phyloP scores from a whole-genome alignment of 192 early-diverging fungal genomes.

The Linnemannia hyalina region DNA sequence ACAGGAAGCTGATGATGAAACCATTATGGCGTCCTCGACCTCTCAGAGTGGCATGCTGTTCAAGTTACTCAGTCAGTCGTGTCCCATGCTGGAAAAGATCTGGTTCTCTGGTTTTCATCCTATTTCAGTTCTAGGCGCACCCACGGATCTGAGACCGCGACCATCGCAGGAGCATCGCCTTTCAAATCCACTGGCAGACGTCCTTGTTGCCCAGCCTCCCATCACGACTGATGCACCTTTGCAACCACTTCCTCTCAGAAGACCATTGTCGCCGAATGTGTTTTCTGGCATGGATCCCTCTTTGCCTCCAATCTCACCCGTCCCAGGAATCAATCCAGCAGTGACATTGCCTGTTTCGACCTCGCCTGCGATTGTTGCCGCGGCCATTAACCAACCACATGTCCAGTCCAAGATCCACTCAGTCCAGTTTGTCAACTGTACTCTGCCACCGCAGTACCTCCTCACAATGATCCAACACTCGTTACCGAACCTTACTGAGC shows the following conservation, averaged over 20 bases:
- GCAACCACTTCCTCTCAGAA: not conserved
- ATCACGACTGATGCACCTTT: not conserved
- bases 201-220: not conserved
- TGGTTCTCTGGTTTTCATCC: constrained; percentile 52
- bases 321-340: constrained; percentile 5
- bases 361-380: not conserved
- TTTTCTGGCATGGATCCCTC: not conserved
- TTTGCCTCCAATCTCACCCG: constrained; percentile 7
- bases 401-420: constrained; percentile 32
- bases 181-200: not conserved
- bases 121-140: constrained; percentile 38
- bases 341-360: not conserved
- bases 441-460: constrained; percentile 43
- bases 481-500: constrained; percentile 21
- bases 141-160: constrained; percentile 35
- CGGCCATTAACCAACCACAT: not conserved
- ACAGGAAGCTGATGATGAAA: constrained; percentile 35
- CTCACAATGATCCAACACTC: constrained; percentile 47
- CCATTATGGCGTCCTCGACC: constrained; percentile 27
- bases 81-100: constrained; percentile 40
- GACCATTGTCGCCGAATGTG: not conserved
- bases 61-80: constrained; percentile 26
- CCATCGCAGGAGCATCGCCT: not conserved
- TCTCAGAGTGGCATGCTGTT: constrained; percentile 29
- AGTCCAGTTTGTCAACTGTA: constrained; percentile 47